Evolutionary conservation across 371 early-diverging fungal species (phyloP).

Genomic region (Lichtheimia corymbifera): DNA sequence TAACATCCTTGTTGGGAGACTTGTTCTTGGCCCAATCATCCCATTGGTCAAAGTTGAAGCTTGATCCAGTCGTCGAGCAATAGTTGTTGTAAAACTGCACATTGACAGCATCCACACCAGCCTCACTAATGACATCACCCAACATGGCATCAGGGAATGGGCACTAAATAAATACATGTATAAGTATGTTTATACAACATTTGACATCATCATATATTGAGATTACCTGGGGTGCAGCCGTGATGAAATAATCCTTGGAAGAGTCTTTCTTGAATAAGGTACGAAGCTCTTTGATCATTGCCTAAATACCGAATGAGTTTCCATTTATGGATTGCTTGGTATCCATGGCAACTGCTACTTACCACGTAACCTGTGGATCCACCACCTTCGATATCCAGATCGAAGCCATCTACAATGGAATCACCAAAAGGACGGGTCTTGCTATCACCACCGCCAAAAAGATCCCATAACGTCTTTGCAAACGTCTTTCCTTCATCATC

Average conservation of each 20-base stretch:
- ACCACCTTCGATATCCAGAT: conserved; percentile 74
- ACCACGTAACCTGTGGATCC: conserved; percentile 52
- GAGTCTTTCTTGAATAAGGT: conserved; percentile 21
- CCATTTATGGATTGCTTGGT: not conserved
- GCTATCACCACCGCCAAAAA: conserved; percentile 58
- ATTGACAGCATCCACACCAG: conserved; percentile 50
- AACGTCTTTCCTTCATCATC: conserved; percentile 48
- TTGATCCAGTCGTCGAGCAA: conserved; percentile 55
- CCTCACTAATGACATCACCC: conserved; percentile 40
- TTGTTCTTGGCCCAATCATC: conserved; percentile 65
- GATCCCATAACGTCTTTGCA: conserved; percentile 63
- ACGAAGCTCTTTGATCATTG: conserved; percentile 19
- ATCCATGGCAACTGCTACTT: conserved; percentile 13
- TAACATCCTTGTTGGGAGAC: conserved; percentile 60
- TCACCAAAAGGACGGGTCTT: conserved; percentile 64
- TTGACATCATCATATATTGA: not conserved
- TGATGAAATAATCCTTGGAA: conserved; percentile 42
- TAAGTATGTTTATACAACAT: not conserved
- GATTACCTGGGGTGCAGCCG: conserved; percentile 53
- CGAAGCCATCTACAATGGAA: conserved; percentile 68
- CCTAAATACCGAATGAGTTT: conserved; percentile 3
- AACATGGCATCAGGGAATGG: conserved; percentile 56
- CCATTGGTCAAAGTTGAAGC: conserved; percentile 55
- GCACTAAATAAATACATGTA: conserved; percentile 17
- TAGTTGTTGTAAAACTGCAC: conserved; percentile 71